These are phyloP conservation scores for Saprolegnia parasitica DNA, from an alignment of 352 stramenopile species.

Conservation along the genomic window DNA sequence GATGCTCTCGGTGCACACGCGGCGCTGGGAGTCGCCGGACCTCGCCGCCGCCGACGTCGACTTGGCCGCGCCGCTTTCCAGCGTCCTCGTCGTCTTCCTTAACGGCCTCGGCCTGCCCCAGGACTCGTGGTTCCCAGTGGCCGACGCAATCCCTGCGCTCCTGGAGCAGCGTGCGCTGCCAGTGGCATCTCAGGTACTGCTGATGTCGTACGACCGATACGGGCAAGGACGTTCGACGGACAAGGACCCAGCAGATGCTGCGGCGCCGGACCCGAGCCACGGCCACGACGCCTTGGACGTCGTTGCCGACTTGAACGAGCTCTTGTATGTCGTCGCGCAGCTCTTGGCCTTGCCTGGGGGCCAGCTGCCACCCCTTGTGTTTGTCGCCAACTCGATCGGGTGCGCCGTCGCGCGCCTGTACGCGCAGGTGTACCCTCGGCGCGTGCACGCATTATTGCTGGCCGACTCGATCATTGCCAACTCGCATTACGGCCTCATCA, in stretches of 20 bases:
- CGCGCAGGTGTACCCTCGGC: conserved; percentile 1
- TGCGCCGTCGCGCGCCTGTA: neutral
- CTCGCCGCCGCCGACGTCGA: neutral
- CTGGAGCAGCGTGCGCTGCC: neutral
- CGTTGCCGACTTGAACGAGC: conserved; percentile 8
- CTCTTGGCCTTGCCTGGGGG: neutral
- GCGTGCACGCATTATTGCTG: conserved; percentile 2
- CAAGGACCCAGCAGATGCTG: neutral
- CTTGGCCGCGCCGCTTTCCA: neutral
- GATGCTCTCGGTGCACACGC: conserved; percentile 5
- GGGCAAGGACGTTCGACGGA: conserved; percentile 1
- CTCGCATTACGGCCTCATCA: conserved; percentile 13
- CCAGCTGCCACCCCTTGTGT: neutral
- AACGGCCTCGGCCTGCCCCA: conserved; percentile 7
- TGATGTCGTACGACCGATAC: conserved; percentile 2
- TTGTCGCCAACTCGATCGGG: conserved; percentile 15
- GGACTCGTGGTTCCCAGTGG: conserved; percentile 10
- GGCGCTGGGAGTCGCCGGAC: neutral
- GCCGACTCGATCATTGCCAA: conserved; percentile 10
- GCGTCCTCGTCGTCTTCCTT: neutral
- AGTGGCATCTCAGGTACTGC: neutral
- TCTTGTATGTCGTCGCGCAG: conserved; percentile 9
- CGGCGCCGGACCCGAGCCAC: neutral
- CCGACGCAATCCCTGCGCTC: neutral
- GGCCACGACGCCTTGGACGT: conserved; percentile 12